phyloP scores from a whole-genome alignment of 345 rosid species.

The Psidium friedrichsthalianum region DNA sequence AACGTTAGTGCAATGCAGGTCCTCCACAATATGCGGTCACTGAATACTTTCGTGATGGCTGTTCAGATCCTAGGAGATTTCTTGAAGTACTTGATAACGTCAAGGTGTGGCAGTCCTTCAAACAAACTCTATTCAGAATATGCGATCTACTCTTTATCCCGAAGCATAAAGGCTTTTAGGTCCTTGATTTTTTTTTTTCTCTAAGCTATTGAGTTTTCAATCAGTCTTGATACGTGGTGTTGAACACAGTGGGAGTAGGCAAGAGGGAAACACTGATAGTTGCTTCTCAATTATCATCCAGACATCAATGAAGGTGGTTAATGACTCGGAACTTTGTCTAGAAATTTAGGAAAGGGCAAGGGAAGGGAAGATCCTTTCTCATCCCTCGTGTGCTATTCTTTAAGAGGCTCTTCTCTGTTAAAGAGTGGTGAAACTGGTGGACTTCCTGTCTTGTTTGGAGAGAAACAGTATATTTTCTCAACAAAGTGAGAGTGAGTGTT shows the following conservation, averaged over 20 bases:
- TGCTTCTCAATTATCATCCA: not conserved
- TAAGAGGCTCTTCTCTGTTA: not conserved
- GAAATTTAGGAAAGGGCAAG: not conserved
- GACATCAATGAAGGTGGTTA: not conserved
- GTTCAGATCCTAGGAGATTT: constrained; percentile 65
- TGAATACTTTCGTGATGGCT: constrained; percentile 61
- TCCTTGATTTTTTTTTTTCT: not conserved
- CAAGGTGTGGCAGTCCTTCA: constrained; percentile 35
- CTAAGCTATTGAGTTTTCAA: not conserved
- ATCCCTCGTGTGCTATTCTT: not conserved
- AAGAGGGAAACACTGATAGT: not conserved
- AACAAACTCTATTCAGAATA: not conserved
- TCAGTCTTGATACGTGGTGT: not conserved
- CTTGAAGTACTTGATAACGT: constrained; percentile 56
- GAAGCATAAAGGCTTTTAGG: not conserved
- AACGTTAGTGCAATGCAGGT: constrained; percentile 30
- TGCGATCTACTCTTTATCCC: not conserved
- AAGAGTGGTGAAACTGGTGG: not conserved
- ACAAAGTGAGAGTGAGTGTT: not conserved
- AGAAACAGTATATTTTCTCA: not conserved
- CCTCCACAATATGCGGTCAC: constrained; percentile 82
- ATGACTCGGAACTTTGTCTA: not conserved
- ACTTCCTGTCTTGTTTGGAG: not conserved
- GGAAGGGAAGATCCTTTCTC: not conserved
- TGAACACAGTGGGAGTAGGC: not conserved